Base-by-base conservation (phyloP, 108 stramenopile genomes). In the Aurantiochytrium sp. region DNA sequence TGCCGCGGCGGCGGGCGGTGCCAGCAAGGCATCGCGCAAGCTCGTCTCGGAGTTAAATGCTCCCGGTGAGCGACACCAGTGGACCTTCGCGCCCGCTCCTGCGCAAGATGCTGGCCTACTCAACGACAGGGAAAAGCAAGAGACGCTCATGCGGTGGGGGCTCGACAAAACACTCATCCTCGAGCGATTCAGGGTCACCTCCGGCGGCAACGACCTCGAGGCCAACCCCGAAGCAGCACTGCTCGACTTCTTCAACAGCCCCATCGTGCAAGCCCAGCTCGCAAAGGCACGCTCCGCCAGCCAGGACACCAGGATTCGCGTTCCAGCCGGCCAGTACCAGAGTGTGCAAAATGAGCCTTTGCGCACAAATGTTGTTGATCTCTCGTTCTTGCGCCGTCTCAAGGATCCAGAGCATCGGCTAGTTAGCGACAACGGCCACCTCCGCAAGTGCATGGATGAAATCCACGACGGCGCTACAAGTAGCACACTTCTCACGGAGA, bases 241-340 rank as follows among this genome's bases (percentile, higher is more conserved):
- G 51, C 76, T 83, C n/a, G 76, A 83, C 51, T 83, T 83, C 76
- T 83, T 83, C 51, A 83, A 83, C 51, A 83, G 51, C 51, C 25
- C 49, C 12, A 12, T 19, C 19, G 76, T 83, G 10, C 76, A 83
- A 23, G 51, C 45, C 18, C 49, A 47, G n/a, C 45, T 83, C 6
- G n/a, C 45, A 6, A 47, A 12, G n/a, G 76, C 51, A 4, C 16
- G 45, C 51, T 12, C 76, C 6, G 3, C 76, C 45, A 12, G 19
- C 45, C 43, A 53, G 51, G 43, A 45, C 45, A 12, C 49, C n/a
- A 45, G 19, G 14, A 19, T 83, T 8, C 45, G 51, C 12, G 6
- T 6, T 45, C 76, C 76, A 45, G 3, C 10, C 0, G 76, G 76
- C 16, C n/a, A 25, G 49, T 83, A 83, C 23, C 51, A 47, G 1